phyloP scores from a whole-genome alignment of 75 land plant species.

The Picea sitchensis region DNA sequence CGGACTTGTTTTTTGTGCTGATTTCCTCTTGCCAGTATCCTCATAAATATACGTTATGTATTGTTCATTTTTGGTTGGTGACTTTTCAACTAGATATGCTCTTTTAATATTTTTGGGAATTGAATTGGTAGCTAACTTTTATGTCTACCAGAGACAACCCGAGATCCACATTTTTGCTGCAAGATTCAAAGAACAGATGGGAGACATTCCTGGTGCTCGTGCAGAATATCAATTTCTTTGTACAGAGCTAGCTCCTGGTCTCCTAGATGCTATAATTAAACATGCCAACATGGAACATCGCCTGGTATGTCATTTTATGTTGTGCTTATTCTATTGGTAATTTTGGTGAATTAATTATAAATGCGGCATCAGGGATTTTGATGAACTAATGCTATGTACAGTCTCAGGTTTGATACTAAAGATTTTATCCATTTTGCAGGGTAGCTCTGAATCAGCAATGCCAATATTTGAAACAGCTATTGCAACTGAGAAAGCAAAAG shows the following conservation, averaged over 20 bases:
- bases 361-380: not conserved
- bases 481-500: conserved; percentile 73
- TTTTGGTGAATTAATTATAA: not conserved
- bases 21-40: too few species aligned
- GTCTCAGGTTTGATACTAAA: not conserved
- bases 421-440: conserved; percentile 39
- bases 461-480: conserved; percentile 74
- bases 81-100: not conserved
- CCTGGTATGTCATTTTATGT: conserved; percentile 28
- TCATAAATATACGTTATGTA: too few species aligned
- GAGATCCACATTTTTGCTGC: conserved; percentile 96
- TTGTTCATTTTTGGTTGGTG: not conserved
- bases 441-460: conserved; percentile 69
- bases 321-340: conserved; percentile 5
- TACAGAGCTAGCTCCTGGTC: conserved; percentile 75
- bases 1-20: not conserved
- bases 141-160: conserved; percentile 70
- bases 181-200: conserved; percentile 74
- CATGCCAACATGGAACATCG: conserved; percentile 95
- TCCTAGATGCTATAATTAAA: conserved; percentile 77
- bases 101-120: not conserved
- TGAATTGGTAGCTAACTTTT: not conserved
- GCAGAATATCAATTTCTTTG: conserved; percentile 68
- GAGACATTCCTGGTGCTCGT: conserved; percentile 75
- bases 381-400: not conserved